Base-by-base conservation (phyloP, 305 asterid genomes). In the Lippia alba region DNA sequence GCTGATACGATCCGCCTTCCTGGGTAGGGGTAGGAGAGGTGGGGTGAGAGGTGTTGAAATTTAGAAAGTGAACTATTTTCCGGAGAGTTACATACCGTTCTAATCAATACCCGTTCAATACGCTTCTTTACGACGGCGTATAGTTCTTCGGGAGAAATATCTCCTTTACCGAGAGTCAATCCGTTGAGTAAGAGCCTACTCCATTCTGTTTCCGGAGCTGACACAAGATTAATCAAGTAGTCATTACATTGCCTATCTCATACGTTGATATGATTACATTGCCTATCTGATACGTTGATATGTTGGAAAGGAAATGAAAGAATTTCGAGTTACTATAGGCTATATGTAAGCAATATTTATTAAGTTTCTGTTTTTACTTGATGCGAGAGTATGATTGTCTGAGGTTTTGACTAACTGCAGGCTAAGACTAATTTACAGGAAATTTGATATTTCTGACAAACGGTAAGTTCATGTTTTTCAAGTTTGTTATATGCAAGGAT, bases 1-100 rank as follows among this genome's bases (percentile, higher is more conserved):
- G 98, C 82, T 87, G 92, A 77, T 91, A 94, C 0, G 98, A 94
- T 74, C 98, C 98, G 41, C 96, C 96, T 76, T 94, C 96, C 98
- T 91, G 87, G 16, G 20, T 58, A 32, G 41, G 32, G 60, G 53
- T 12, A 19, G 58, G 61, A 66, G 60, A 15, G 17, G 12, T n/a
- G 64, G 46, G 17, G 54, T 73, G 46, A 71, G 67, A 73, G 65
- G 18, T n/a, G n/a, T n/a, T n/a, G n/a, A n/a, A n/a, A n/a, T 60
- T 14, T 48, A 56, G 54, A 57, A 45, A 56, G 55, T 18, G 50
- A 51, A 30, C 4, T 63, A 56, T n/a, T 8, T 44, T 34, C 17
- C 12, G 45, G 56, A 71, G 49, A 39, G 56, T 66, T 33, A 64
- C 84, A 74, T 80, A 93, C 98, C 40, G 98, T 94, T 82, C 98